Conservation (phyloP, 2,329 filamentous ascomycete species). For the Penicillium capsulatum region DNA sequence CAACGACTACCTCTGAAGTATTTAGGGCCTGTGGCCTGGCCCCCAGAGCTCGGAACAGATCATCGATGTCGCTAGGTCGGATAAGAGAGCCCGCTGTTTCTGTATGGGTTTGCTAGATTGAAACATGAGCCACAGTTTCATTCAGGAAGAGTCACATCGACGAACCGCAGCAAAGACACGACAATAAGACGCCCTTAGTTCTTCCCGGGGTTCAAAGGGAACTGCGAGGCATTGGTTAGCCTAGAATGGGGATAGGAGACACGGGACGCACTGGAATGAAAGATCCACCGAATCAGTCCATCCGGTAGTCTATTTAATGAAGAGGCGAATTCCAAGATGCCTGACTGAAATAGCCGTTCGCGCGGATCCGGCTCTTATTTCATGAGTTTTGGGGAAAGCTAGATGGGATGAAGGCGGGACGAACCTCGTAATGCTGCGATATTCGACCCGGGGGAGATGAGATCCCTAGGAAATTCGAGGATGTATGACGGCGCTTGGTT, state of each 20-base stretch:
- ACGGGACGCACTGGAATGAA: constrained; percentile 31
- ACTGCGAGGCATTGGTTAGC: constrained; percentile 29
- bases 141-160: constrained; percentile 27
- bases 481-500: constrained; percentile 18
- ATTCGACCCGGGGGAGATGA: constrained; percentile 30
- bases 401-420: constrained; percentile 6
- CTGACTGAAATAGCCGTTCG: constrained; percentile 58
- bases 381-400: not conserved
- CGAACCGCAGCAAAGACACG: constrained; percentile 50
- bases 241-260: constrained; percentile 1
- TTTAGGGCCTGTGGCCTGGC: constrained; percentile 48
- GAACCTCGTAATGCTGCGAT: constrained; percentile 33
- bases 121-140: constrained; percentile 17
- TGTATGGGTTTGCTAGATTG: constrained; percentile 22
- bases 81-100: constrained; percentile 32
- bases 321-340: constrained; percentile 56
- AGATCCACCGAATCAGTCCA: constrained; percentile 63
- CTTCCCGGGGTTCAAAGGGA: constrained; percentile 52
- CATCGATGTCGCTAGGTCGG: constrained; percentile 42
- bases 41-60: constrained; percentile 58
- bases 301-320: constrained; percentile 53
- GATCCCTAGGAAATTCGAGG: constrained; percentile 34
- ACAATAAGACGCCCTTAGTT: constrained; percentile 59
- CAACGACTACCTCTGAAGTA: constrained; percentile 25
- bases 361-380: constrained; percentile 47